phyloP scores from a whole-genome alignment of 805 yeast species.

The Allodekkera sacchari region DNA sequence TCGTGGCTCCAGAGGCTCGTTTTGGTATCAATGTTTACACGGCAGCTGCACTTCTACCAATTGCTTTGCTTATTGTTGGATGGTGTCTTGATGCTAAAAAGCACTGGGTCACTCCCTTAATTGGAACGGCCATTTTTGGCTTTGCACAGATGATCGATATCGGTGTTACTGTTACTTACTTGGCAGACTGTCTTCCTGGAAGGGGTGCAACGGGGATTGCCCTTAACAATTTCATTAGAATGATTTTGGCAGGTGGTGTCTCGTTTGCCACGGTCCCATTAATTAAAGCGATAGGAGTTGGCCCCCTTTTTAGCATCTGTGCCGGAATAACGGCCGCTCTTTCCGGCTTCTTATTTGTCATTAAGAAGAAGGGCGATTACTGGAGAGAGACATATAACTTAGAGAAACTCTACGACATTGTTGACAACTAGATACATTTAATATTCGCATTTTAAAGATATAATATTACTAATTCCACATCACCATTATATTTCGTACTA shows the following conservation, averaged over 20 bases:
- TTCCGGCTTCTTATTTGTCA: constrained; percentile 32
- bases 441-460: no score
- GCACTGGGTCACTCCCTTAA: constrained; percentile 72
- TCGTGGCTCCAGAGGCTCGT: constrained; percentile 67
- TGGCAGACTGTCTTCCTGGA: constrained; percentile 81
- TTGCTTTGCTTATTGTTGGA: constrained; percentile 65
- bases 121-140: constrained; percentile 79
- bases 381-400: constrained; percentile 60
- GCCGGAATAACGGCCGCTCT: constrained; percentile 47
- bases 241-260: constrained; percentile 65
- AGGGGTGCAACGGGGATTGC: constrained; percentile 88
- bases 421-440: constrained; percentile 26
- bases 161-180: constrained; percentile 71
- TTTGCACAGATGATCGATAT: constrained; percentile 78
- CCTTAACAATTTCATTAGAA: constrained; percentile 65
- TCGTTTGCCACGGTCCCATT: constrained; percentile 71
- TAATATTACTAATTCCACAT: not conserved
- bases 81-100: constrained; percentile 66
- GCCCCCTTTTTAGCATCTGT: constrained; percentile 59
- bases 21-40: constrained; percentile 63
- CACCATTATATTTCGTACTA: not conserved
- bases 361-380: constrained; percentile 48
- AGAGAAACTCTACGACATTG: constrained; percentile 44
- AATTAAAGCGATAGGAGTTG: constrained; percentile 57
- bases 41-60: constrained; percentile 56